These are phyloP conservation scores for Albizia julibrissin DNA, from an alignment of 306 rosid species.

Conservation along the genomic window DNA sequence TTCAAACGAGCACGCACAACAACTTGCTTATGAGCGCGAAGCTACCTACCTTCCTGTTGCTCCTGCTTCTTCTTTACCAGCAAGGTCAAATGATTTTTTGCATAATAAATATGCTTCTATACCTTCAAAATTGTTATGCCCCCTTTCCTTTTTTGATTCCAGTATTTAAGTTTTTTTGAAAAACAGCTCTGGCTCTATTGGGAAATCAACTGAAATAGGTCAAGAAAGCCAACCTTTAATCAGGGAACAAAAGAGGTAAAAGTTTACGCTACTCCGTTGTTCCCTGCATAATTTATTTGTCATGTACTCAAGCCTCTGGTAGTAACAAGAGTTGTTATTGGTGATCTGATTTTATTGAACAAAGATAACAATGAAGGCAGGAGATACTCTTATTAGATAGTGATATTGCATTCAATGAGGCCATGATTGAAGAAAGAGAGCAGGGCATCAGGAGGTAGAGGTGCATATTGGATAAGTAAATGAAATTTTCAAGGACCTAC, in stretches of 20 bases:
- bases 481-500: constrained; percentile 84
- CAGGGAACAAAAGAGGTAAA: constrained; percentile 58
- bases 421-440: constrained; percentile 86
- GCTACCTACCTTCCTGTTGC: constrained; percentile 57
- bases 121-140: neutral
- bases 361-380: constrained; percentile 54
- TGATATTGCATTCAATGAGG: constrained; percentile 77
- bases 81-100: constrained; percentile 35
- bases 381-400: constrained; percentile 61
- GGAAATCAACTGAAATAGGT: constrained; percentile 43
- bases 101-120: neutral
- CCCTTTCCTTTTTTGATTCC: neutral
- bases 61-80: constrained; percentile 40
- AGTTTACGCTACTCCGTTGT: constrained; percentile 2
- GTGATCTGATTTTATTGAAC: constrained; percentile 32
- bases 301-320: constrained; percentile 2
- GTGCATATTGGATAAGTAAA: constrained; percentile 73
- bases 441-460: constrained; percentile 73
- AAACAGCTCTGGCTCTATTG: constrained; percentile 54
- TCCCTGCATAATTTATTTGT: neutral
- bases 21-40: constrained; percentile 78
- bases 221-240: constrained; percentile 63
- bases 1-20: too few species aligned
- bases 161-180: constrained; percentile 20
- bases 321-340: constrained; percentile 11